Evolutionary conservation across 129 eudicot genomes (phyloP), one percentile per base, ranked within the genome.

Genomic region (Escallonia herrerae): DNA sequence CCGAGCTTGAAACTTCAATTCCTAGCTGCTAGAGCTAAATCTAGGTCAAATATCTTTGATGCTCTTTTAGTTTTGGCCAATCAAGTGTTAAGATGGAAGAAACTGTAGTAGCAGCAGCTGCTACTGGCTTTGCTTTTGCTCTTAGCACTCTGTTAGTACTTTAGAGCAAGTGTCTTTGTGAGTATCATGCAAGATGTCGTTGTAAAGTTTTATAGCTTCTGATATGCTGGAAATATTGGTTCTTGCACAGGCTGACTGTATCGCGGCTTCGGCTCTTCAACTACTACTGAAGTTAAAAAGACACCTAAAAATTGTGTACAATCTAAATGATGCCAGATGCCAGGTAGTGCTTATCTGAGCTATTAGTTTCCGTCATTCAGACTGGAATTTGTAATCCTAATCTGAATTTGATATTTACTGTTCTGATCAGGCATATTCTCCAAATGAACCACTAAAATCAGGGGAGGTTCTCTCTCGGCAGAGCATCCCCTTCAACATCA

Each of bases 261-360:
- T 93, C 3, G 82, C 91, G 8, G 98, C 98, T 45, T 80, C 83
- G 58, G 91, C 98, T 12, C 14, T 93, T 58, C 96, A 93, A 71
- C 83, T 93, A 56, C 98, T 93, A 73, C 74, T 93, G 80, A 88
- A 80, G 79, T 87, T 93, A 43, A 93, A 93, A 82, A 83, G 98
- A 81, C 96, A 93, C 79, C 79, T 93, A 51, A 93, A 93, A 80
- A 86, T 93, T 57, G 76, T 86, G 4, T 93, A 81, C 67, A 67
- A 85, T 74, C 81, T 93, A 60, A 83, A 93, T 74, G 98, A 93
- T 83, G 91, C 85, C 38, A 86, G 91, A 69, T 93, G 98, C 33
- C 33, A 22, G 33, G 33, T 22, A 22, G 0, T 22, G 33, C 33
- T 22, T 22, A 22, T 22, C 33, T 22, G 33, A 0, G 33, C 33